These are phyloP conservation scores for Aspergillus tubingensis DNA, from an alignment of 2,329 filamentous ascomycete genomes.

Conservation along the genomic window DNA sequence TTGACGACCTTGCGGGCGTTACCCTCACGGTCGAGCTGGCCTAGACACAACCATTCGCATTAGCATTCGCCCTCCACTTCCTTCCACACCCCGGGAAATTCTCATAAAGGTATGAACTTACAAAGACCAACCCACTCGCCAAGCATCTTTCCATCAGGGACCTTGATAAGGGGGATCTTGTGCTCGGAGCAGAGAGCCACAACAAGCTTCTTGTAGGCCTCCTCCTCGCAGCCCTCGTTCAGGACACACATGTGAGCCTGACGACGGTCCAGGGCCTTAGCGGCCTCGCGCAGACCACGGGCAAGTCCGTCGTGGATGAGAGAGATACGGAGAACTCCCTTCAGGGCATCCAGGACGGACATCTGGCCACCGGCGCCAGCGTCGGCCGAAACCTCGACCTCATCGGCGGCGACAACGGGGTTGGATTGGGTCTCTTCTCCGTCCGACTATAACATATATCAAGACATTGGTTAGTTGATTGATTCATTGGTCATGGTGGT, in stretches of 20 bases:
- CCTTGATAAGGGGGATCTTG: constrained; percentile 99
- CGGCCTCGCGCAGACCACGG: constrained; percentile 95
- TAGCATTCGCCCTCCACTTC: background rate
- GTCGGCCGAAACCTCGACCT: constrained; percentile 96
- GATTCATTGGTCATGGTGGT: background rate
- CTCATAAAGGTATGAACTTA: constrained; percentile 47
- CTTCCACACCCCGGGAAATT: too few relatives aligned
- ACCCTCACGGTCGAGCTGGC: constrained; percentile 97
- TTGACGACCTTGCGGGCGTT: constrained; percentile 99
- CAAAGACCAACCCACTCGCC: constrained; percentile 99
- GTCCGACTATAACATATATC: constrained; percentile 73
- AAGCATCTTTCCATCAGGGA: constrained; percentile 98
- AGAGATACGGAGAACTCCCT: constrained; percentile 97
- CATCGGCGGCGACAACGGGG: constrained; percentile 67
- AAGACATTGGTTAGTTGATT: constrained; percentile 20
- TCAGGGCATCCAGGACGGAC: constrained; percentile 96
- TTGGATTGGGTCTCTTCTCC: constrained; percentile 95
- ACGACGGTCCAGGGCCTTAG: constrained; percentile 97
- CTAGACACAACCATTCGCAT: constrained; percentile 50
- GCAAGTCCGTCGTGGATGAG: constrained; percentile 99
- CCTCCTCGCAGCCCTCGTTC: constrained; percentile 99
- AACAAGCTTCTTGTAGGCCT: constrained; percentile 99
- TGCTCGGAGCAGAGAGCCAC: constrained; percentile 98
- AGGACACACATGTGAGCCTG: constrained; percentile 99
- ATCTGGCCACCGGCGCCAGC: constrained; percentile 71